Evolutionary conservation across 371 early-diverging fungal genomes (phyloP).

Genomic region (Dichotomocladium elegans): DNA sequence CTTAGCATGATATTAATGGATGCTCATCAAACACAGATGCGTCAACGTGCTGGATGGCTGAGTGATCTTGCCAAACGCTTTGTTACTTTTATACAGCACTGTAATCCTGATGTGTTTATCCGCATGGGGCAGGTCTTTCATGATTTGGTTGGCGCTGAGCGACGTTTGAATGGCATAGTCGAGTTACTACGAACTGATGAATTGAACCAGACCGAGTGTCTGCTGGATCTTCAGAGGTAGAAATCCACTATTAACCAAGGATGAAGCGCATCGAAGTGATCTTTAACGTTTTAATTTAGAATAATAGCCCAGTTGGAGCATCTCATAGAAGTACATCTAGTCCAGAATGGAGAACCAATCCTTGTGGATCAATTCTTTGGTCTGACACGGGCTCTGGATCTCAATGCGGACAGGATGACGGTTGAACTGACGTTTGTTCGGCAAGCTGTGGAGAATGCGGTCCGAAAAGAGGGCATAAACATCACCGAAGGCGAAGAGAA

Average conservation of each 20-base stretch:
- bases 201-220: conserved; percentile 53
- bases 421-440: conserved; percentile 52
- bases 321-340: conserved; percentile 58
- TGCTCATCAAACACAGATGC: conserved; percentile 52
- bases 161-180: conserved; percentile 61
- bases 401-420: conserved; percentile 65
- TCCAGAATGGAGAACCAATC: conserved; percentile 25
- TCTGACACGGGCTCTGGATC: conserved; percentile 50
- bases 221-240: conserved; percentile 57
- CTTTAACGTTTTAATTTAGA: conserved; percentile 15
- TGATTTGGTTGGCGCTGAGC: conserved; percentile 68
- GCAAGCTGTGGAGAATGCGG: conserved; percentile 36
- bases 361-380: conserved; percentile 56
- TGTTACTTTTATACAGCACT: conserved; percentile 63
- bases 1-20: not conserved
- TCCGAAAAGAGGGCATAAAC: conserved; percentile 30
- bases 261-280: not conserved
- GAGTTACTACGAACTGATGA: conserved; percentile 74
- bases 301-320: conserved; percentile 67
- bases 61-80: conserved; percentile 63
- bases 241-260: not conserved
- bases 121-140: conserved; percentile 67
- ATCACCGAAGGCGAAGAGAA: conserved; percentile 45
- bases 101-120: conserved; percentile 65
- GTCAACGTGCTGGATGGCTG: conserved; percentile 70